These are phyloP conservation scores for Solanum chmielewskii DNA, from an alignment of 257 asterid genomes.

Conservation along the genomic window DNA sequence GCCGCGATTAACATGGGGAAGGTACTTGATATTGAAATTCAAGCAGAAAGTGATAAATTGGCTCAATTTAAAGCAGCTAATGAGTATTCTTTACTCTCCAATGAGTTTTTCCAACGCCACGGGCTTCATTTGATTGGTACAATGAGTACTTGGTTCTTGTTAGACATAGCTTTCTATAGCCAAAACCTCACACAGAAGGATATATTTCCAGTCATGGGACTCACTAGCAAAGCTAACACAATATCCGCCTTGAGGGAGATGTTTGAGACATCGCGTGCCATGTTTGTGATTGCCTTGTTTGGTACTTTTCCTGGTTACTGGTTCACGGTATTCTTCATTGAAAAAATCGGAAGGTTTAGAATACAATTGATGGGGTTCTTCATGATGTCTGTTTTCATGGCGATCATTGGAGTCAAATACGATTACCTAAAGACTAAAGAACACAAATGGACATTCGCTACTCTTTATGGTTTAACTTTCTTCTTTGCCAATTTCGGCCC, in stretches of 20 bases:
- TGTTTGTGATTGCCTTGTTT: constrained; percentile 35
- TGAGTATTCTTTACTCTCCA: constrained; percentile 21
- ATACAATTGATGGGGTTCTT: constrained; percentile 48
- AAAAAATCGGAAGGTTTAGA: constrained; percentile 29
- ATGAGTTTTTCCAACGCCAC: constrained; percentile 19
- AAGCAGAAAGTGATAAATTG: constrained; percentile 14
- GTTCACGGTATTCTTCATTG: constrained; percentile 42
- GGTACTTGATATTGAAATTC: constrained; percentile 33
- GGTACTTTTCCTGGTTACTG: constrained; percentile 51
- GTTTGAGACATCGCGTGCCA: constrained; percentile 29
- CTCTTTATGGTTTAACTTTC: constrained; percentile 34
- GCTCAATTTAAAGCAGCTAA: constrained; percentile 1
- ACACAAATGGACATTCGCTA: constrained; percentile 27
- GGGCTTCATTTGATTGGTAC: constrained; percentile 44
- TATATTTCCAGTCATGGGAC: constrained; percentile 30
- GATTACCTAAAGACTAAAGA: constrained; percentile 27
- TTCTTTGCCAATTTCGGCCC: constrained; percentile 56
- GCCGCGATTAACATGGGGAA: constrained; percentile 46
- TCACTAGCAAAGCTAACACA: constrained; percentile 26
- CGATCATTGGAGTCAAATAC: constrained; percentile 38
- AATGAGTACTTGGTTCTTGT: constrained; percentile 34
- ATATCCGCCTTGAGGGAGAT: constrained; percentile 39
- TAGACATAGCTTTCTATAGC: constrained; percentile 44
- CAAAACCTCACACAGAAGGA: constrained; percentile 45
- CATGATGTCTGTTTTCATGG: constrained; percentile 56